Percentiles rank a stretch among this genome's conserved stretches.
These are phyloP conservation scores for Atkinsonella texensis DNA, from an alignment of 2,329 filamentous ascomycete species.

Conservation along the genomic window DNA sequence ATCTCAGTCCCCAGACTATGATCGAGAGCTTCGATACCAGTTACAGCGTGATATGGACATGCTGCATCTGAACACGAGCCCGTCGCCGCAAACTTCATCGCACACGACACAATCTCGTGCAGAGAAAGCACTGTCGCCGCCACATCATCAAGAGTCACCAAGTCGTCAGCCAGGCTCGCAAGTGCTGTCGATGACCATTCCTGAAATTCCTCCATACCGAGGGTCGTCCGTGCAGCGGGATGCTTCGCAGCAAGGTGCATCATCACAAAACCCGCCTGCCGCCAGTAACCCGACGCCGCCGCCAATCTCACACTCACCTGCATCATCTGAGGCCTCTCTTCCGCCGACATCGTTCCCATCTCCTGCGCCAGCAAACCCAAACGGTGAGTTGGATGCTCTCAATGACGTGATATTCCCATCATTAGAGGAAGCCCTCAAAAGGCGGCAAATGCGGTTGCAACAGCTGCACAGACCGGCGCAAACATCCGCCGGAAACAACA, in stretches of 20 bases:
- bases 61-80: conserved; percentile 32
- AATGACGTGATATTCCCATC: conserved; percentile 89
- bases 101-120: conserved; percentile 2
- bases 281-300: conserved; percentile 8
- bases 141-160: conserved; percentile 7
- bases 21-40: conserved; percentile 48
- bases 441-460: conserved; percentile 54
- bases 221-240: conserved; percentile 22
- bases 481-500: conserved; percentile 11
- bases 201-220: conserved; percentile 45
- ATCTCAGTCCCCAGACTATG: conserved; percentile 46
- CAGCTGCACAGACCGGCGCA: conserved; percentile 31
- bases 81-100: not conserved
- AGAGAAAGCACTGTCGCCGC: conserved; percentile 11
- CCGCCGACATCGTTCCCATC: conserved; percentile 42
- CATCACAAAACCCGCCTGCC: conserved; percentile 12
- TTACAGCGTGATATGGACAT: conserved; percentile 50
- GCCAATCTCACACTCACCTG: conserved; percentile 20
- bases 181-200: conserved; percentile 29
- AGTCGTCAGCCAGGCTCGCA: conserved; percentile 19
- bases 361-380: conserved; percentile 42
- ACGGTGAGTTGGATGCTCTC: conserved; percentile 70
- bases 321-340: conserved; percentile 17
- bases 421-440: conserved; percentile 77
- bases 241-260: conserved; percentile 17